Percentiles rank a stretch among this genome's conserved stretches.
phyloP scores from a whole-genome alignment of 768 basidiomycete species.

The Hericium alpestre region DNA sequence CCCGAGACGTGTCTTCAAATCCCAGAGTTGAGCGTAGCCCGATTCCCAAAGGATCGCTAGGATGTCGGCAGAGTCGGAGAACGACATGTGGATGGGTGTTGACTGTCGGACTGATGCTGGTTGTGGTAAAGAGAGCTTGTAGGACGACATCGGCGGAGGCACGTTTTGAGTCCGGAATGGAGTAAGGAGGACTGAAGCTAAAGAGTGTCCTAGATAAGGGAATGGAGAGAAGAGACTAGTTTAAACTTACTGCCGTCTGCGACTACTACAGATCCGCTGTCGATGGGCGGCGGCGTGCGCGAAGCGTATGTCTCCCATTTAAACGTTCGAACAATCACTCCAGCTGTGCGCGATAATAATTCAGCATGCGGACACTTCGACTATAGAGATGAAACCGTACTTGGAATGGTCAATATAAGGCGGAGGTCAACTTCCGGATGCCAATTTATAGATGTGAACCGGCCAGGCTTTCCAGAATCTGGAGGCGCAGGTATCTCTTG shows the following conservation, averaged over 20 bases:
- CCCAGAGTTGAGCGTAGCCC: slow-evolving; percentile 63
- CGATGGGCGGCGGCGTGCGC: slow-evolving; percentile 44
- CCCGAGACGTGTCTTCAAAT: slow-evolving; percentile 50
- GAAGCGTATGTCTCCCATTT: slow-evolving; percentile 74
- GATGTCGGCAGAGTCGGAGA: slow-evolving; percentile 46
- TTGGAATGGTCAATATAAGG: slow-evolving; percentile 53
- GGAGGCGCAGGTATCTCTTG: slow-evolving; percentile 61
- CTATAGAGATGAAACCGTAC: slow-evolving; percentile 31
- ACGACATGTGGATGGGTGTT: slow-evolving; percentile 56
- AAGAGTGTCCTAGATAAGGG: neutral
- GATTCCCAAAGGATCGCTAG: slow-evolving; percentile 61
- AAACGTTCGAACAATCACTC: slow-evolving; percentile 51
- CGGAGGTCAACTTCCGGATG: slow-evolving; percentile 71
- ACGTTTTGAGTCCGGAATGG: slow-evolving; percentile 91
- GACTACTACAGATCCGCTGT: slow-evolving; percentile 82
- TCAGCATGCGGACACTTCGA: neutral
- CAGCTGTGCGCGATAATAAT: slow-evolving; percentile 23
- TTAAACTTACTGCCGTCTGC: slow-evolving; percentile 71
- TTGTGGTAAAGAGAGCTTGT: slow-evolving; percentile 26
- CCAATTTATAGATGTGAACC: slow-evolving; percentile 74
- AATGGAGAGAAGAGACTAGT: neutral
- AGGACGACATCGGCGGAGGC: slow-evolving; percentile 95
- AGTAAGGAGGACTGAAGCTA: slow-evolving; percentile 73
- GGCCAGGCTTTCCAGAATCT: slow-evolving; percentile 23
- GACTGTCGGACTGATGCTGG: slow-evolving; percentile 24